A percentile compares a stretch with the other conserved stretches of the same genome.
These are phyloP conservation scores for Cicer yamashitae DNA, from an alignment of 306 rosid species.

Conservation along the genomic window DNA sequence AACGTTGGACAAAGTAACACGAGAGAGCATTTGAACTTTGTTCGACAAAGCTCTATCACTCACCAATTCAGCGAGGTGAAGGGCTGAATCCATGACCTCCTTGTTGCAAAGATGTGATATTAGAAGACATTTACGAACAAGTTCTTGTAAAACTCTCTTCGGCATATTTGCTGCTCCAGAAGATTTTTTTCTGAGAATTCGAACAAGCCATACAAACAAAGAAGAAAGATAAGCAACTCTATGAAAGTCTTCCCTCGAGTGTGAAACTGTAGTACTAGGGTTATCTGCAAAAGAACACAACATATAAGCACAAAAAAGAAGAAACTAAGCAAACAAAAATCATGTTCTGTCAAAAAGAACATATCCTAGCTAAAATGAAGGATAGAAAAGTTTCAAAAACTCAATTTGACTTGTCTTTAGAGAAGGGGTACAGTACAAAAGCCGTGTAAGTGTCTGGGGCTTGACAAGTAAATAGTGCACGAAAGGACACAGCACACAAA, in stretches of 20 bases:
- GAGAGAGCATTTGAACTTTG: constrained; percentile 60
- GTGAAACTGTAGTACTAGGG: constrained; percentile 41
- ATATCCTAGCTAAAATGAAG: neutral
- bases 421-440: neutral
- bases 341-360: neutral
- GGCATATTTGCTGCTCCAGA: constrained; percentile 52
- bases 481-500: neutral
- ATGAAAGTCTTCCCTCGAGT: constrained; percentile 41
- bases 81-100: constrained; percentile 68
- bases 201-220: constrained; percentile 79
- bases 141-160: constrained; percentile 57
- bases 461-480: constrained; percentile 1
- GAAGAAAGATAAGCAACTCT: constrained; percentile 61
- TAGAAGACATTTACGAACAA: constrained; percentile 70
- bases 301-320: constrained; percentile 9
- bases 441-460: constrained; percentile 1
- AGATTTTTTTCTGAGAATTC: constrained; percentile 53
- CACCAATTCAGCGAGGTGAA: constrained; percentile 59
- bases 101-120: constrained; percentile 65
- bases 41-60: constrained; percentile 55
- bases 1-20: constrained; percentile 48
- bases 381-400: neutral
- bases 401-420: constrained; percentile 3
- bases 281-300: constrained; percentile 47
- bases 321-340: constrained; percentile 24